Evolutionary conservation across 306 rosid genomes (phyloP), one percentile per base, ranked within the genome.

Genomic region (Cicer pinnatifidum): DNA sequence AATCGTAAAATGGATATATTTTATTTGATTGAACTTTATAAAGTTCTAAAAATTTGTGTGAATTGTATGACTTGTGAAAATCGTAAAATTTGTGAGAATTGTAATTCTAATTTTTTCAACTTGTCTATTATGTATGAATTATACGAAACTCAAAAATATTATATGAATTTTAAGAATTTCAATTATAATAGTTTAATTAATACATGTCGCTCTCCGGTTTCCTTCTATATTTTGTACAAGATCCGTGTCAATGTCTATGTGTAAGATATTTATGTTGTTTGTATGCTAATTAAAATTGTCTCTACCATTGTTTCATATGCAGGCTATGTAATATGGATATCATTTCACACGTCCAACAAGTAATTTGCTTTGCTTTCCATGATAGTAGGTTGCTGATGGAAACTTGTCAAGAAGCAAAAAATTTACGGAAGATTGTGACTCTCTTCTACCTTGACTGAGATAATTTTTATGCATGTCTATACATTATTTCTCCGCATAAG

Each of bases 381-480:
- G 99, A 95, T 67, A 91, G 97, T 84, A 86, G 82, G 83, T 85
- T 95, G 90, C 96, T 95, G 59, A 92, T 95, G 99, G 97, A 95
- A 89, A 95, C 99, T 61, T 95, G 99, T 86, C 99, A 86, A 81
- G 99, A 95, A 81, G 99, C 99, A 3, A 92, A 90, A 85, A 88
- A 88, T 83, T 77, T 95, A 53, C 86, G 99, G 19, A 95, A 95
- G 85, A 95, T 95, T 60, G 99, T 95, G 76, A 95, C 99, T 11
- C 97, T 95, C 64, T 95, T 95, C 82, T 95, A 95, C 86, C 86
- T 95, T 64, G 99, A 95, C 81, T 91, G 78, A 84, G 66, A 48
- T 73, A 64, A 17, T 19, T 75, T 66, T 81, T 48, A 62, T 72
- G 41, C 69, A 41, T 80, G 82, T 82, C 80, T 76, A 82, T 77